Base-by-base conservation (phyloP, 305 asterid genomes). In the Fraxinus baroniana region DNA sequence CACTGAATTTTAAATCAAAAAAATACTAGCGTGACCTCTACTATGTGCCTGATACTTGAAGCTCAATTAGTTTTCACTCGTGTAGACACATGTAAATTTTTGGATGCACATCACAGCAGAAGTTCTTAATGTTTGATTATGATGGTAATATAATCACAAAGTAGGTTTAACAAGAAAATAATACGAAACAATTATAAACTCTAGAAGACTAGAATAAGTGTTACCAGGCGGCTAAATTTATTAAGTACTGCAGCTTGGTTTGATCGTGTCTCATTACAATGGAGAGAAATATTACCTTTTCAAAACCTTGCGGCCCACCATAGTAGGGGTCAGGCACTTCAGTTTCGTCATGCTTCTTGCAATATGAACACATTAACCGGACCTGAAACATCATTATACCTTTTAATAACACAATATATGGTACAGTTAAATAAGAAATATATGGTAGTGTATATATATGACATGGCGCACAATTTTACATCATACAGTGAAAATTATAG, bases 281-380 rank as follows among this genome's bases (percentile, higher is more conserved):
- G 2, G 60, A 49, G 60, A 57, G 30, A 7, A 26, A 1, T 3
- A 55, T 84, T 90, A 95, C 98, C 97, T 95, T 94, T 89, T 92
- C 98, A 85, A 95, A 95, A 52, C 98, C 98, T 83, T 90, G 91
- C 2, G 88, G 86, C 75, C 98, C 98, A 36, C 98, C 98, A 26
- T 91, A 94, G 83, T 94, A 95, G 49, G 98, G 98, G 83, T 95
- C 98, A 7, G 98, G 98, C 32, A 95, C 98, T 87, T 95, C 91
- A 1, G 90, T 91, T 80, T 90, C 97, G 1, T 87, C 79, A 57
- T 95, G 95, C 88, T 83, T 93, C 91, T 92, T 92, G 90, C 98
- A 95, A 74, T 91, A 95, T 7, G 95, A 90, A 86, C 97, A 94
- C 97, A 95, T 95, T 83, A 93, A 82, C 44, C 80, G 89, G 52